Percentiles rank a stretch among this genome's conserved stretches.
Conservation (phyloP, 768 basidiomycete genomes). For the Pleurotus eryngii region DNA sequence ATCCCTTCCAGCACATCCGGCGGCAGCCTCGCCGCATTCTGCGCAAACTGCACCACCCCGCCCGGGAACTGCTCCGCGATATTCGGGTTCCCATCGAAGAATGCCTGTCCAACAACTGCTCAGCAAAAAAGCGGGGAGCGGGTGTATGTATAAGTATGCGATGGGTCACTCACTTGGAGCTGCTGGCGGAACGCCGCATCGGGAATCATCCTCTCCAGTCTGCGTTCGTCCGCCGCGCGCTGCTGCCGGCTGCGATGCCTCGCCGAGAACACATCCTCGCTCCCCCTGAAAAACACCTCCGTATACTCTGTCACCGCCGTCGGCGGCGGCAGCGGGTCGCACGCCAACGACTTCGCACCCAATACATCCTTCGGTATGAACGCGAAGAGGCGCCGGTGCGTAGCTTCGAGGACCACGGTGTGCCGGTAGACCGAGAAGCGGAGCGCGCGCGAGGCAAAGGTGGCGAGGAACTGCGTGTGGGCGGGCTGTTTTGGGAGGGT, state of each 20-base stretch:
- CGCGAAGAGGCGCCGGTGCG: slow-evolving; percentile 55
- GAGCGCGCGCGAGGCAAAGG: slow-evolving; percentile 38
- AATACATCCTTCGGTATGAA: slow-evolving; percentile 67
- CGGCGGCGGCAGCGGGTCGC: slow-evolving; percentile 83
- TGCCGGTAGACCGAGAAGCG: slow-evolving; percentile 69
- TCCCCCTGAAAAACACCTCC: slow-evolving; percentile 66
- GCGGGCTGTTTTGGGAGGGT: slow-evolving; percentile 27
- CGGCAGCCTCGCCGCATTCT: slow-evolving; percentile 49
- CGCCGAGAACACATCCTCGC: slow-evolving; percentile 47
- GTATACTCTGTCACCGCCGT: slow-evolving; percentile 62
- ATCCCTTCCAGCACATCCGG: slow-evolving; percentile 60
- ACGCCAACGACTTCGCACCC: slow-evolving; percentile 58
- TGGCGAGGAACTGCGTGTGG: slow-evolving; percentile 28
- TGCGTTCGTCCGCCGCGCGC: slow-evolving; percentile 37
- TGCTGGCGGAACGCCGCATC: slow-evolving; percentile 56
- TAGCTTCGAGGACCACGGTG: slow-evolving; percentile 67
- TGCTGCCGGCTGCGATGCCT: slow-evolving; percentile 11
- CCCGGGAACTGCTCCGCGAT: slow-evolving; percentile 59
- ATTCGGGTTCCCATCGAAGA: slow-evolving; percentile 55
- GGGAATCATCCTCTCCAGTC: slow-evolving; percentile 54
- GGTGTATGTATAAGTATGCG: too few relatives aligned
- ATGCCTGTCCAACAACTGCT: slow-evolving; percentile 28
- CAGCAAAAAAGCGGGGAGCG: too few relatives aligned
- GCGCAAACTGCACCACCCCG: slow-evolving; percentile 62
- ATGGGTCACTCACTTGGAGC: slow-evolving; percentile 39